phyloP scores from a whole-genome alignment of 1,284 basidiomycete species.

The Sanghuangporus sanghuang region DNA sequence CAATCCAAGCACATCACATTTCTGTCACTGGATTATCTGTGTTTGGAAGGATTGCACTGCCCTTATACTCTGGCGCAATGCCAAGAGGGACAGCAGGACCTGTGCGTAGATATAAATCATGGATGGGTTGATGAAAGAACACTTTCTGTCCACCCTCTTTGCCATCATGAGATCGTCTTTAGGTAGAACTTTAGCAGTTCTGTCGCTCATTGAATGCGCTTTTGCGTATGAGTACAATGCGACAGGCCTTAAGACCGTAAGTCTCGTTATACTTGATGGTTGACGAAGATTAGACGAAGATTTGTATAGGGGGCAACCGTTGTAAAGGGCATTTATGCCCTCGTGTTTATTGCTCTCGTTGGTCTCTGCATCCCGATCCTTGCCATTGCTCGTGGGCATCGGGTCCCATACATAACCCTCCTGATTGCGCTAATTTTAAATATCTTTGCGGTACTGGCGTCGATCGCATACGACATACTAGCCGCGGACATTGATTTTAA shows the following conservation, averaged over 20 bases:
- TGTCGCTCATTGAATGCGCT: neutral
- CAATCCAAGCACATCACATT: too few species aligned
- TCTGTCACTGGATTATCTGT: too few species aligned
- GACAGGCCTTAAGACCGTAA: neutral
- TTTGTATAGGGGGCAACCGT: neutral
- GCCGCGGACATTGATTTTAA: neutral
- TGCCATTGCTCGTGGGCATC: neutral
- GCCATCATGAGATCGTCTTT: neutral
- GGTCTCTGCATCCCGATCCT: neutral
- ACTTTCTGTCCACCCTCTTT: too few species aligned
- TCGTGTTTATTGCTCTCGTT: neutral
- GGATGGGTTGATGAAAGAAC: too few species aligned
- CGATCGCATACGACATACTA: neutral
- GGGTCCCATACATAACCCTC: neutral
- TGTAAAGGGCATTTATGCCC: neutral
- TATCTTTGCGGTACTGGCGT: neutral
- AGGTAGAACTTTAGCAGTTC: neutral
- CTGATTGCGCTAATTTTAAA: neutral
- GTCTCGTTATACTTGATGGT: neutral
- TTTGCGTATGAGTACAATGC: neutral
- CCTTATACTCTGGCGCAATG: too few species aligned
- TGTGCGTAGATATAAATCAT: too few species aligned
- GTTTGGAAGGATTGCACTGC: too few species aligned
- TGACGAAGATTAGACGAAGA: neutral
- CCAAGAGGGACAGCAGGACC: too few species aligned